Conservation (phyloP, 495 filamentous ascomycete genomes). For the Aspergillus diversus region DNA sequence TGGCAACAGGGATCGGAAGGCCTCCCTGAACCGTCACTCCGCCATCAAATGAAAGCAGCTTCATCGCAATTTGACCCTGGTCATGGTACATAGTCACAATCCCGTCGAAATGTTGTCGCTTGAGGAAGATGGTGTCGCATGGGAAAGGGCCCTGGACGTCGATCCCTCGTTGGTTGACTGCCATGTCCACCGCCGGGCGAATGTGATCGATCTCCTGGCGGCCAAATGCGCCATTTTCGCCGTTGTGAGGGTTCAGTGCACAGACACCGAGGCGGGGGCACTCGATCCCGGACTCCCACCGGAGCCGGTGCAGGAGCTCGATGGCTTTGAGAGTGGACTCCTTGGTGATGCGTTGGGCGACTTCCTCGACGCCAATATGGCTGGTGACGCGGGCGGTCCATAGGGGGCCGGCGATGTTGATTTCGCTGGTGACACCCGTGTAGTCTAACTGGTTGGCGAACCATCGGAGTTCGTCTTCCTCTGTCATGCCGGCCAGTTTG, state of each 20-base stretch:
- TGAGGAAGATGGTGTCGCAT: slow-evolving; percentile 8
- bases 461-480: slow-evolving; percentile 4
- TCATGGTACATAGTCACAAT: slow-evolving; percentile 7
- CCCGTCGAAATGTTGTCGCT: slow-evolving; percentile 1
- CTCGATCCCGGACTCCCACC: slow-evolving; percentile 8
- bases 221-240: slow-evolving; percentile 1
- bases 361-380: slow-evolving; percentile 4
- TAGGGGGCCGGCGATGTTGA: slow-evolving; percentile 2
- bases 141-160: slow-evolving; percentile 6
- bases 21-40: slow-evolving; percentile 1
- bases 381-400: slow-evolving; percentile 5
- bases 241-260: slow-evolving; percentile 6
- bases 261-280: slow-evolving; percentile 5
- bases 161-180: background rate
- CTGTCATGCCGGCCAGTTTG: slow-evolving; percentile 4
- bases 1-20: slow-evolving; percentile 2
- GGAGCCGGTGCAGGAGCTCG: background rate
- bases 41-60: background rate
- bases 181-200: background rate
- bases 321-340: slow-evolving; percentile 3
- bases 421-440: slow-evolving; percentile 2
- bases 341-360: background rate
- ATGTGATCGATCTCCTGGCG: slow-evolving; percentile 4
- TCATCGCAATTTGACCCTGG: slow-evolving; percentile 8
- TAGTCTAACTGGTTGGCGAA: slow-evolving; percentile 8